phyloP scores from a whole-genome alignment of 805 yeast genomes.

The Ogataea degrootiae region DNA sequence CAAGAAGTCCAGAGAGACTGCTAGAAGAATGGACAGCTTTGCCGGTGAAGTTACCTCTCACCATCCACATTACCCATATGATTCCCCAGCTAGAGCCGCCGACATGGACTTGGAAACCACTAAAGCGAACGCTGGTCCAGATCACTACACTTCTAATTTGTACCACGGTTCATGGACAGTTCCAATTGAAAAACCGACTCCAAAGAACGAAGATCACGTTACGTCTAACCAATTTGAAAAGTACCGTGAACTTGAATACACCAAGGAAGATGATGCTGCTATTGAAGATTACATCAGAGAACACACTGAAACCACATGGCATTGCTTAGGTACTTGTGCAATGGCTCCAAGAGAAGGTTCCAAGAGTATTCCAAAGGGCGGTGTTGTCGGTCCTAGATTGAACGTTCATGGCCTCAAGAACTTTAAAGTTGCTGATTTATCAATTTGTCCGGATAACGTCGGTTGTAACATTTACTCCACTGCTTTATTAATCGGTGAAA shows the following conservation, averaged over 20 bases:
- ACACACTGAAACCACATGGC: slow-evolving; percentile 29
- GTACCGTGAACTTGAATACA: slow-evolving; percentile 20
- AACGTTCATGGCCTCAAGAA: slow-evolving; percentile 25
- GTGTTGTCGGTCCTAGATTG: slow-evolving; percentile 24
- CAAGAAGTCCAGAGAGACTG: slow-evolving; percentile 27
- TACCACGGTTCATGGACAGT: slow-evolving; percentile 28
- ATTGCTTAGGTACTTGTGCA: slow-evolving; percentile 26
- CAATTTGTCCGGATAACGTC: slow-evolving; percentile 27
- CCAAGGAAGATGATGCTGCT: slow-evolving; percentile 23
- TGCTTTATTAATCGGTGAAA: slow-evolving; percentile 26
- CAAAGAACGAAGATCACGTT: slow-evolving; percentile 16
- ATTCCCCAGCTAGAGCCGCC: slow-evolving; percentile 25
- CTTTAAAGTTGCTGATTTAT: slow-evolving; percentile 27
- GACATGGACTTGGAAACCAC: slow-evolving; percentile 24
- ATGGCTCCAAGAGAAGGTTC: slow-evolving; percentile 27
- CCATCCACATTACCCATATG: slow-evolving; percentile 22
- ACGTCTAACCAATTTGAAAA: slow-evolving; percentile 21
- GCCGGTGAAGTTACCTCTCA: slow-evolving; percentile 27
- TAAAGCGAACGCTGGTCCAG: slow-evolving; percentile 22
- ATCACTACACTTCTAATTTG: slow-evolving; percentile 22
- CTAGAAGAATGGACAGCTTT: slow-evolving; percentile 26
- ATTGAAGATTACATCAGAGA: slow-evolving; percentile 25
- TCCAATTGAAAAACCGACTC: slow-evolving; percentile 20
- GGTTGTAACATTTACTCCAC: slow-evolving; percentile 28
- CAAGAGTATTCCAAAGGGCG: slow-evolving; percentile 24